Evolutionary conservation across 2,329 filamentous ascomycete species (phyloP).

Genomic region (Bipolaris cookei): DNA sequence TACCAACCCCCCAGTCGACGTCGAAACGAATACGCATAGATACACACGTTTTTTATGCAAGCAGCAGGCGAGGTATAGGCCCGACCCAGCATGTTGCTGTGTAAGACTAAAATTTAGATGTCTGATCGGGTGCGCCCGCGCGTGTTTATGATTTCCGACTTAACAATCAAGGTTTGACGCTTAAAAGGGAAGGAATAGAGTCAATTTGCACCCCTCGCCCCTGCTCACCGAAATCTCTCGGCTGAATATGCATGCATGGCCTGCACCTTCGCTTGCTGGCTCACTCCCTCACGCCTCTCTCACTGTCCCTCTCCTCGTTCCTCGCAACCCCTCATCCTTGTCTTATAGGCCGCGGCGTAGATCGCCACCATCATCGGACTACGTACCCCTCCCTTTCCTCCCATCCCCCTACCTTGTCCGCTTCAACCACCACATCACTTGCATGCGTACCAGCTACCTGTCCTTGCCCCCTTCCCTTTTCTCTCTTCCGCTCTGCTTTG

Average conservation of each 20-base stretch:
- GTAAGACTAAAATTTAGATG: no score
- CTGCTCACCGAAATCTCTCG: neutral
- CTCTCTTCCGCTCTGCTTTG: slow-evolving; percentile 14
- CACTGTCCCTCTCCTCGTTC: neutral
- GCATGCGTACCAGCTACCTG: slow-evolving; percentile 14
- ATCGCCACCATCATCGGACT: slow-evolving; percentile 1
- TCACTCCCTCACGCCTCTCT: neutral
- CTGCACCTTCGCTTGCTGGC: neutral
- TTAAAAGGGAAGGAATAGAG: neutral
- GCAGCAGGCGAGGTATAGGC: no score
- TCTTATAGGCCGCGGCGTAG: slow-evolving; percentile 8
- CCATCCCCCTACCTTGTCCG: neutral
- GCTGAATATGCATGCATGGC: neutral
- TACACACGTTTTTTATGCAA: no score
- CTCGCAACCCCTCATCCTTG: neutral
- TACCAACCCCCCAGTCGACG: neutral
- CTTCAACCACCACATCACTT: slow-evolving; percentile 6
- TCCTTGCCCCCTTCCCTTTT: neutral
- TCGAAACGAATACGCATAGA: neutral
- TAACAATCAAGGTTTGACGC: no score
- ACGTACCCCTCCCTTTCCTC: neutral
- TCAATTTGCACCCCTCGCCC: neutral
- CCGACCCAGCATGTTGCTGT: no score
- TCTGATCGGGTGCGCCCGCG: no score
- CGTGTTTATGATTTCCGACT: no score